phyloP scores from a whole-genome alignment of 83 land plant genomes.

The Picea mariana region DNA sequence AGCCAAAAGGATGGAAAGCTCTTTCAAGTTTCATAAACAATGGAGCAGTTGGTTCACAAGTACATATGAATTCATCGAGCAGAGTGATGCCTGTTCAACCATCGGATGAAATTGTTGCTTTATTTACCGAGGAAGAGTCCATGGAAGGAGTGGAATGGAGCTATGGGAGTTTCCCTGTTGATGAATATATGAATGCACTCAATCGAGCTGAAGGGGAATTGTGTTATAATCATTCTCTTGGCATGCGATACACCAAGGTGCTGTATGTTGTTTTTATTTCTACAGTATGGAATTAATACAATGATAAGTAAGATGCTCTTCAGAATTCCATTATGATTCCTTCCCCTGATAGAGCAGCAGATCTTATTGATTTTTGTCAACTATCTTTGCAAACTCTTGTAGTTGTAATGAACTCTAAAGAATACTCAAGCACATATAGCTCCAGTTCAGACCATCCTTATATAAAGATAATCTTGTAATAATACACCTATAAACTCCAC shows the following conservation, averaged over 20 bases:
- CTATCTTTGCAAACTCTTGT: neutral
- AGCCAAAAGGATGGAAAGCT: constrained; percentile 55
- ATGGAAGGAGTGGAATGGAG: constrained; percentile 79
- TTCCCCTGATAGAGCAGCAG: no score
- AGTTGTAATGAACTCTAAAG: neutral
- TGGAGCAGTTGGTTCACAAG: constrained; percentile 15
- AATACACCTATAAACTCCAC: neutral
- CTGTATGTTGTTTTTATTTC: neutral
- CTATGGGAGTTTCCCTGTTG: constrained; percentile 78
- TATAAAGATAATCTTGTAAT: neutral
- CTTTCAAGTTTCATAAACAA: constrained; percentile 27
- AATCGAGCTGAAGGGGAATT: constrained; percentile 83
- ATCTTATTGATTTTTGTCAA: neutral
- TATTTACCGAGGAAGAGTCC: constrained; percentile 60
- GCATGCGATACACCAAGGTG: constrained; percentile 87
- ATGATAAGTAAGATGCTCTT: neutral
- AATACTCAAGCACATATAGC: neutral
- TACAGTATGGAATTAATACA: neutral
- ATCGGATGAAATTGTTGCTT: constrained; percentile 53
- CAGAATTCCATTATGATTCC: neutral
- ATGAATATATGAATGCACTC: constrained; percentile 83
- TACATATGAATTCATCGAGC: constrained; percentile 19
- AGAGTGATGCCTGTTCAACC: constrained; percentile 9
- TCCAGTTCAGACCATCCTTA: neutral
- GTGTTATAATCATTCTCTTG: constrained; percentile 81